A percentile compares a stretch with the other conserved stretches of the same genome.
Evolutionary conservation across 176 grass and related monocot genomes (phyloP).

Genomic region (Bonia amplexicaulis): DNA sequence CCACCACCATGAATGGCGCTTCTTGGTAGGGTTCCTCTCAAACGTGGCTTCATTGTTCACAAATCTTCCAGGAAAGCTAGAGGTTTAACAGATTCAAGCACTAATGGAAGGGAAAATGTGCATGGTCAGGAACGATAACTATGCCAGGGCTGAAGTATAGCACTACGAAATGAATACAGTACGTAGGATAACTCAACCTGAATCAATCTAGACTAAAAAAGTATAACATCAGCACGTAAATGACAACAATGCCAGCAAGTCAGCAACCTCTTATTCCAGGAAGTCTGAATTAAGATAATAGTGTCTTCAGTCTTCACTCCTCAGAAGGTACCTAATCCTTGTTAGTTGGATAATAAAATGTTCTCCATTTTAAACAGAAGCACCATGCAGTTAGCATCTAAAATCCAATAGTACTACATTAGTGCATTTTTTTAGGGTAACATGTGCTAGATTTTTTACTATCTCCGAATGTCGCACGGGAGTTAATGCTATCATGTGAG

Average conservation of each 20-base stretch:
- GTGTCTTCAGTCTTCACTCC: not conserved
- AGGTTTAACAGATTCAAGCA: not conserved
- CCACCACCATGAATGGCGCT: slow-evolving; percentile 84
- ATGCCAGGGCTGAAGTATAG: too few species aligned
- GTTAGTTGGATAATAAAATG: not conserved
- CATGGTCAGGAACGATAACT: not conserved
- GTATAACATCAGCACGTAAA: not conserved
- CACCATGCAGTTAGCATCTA: not conserved
- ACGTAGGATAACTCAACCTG: not conserved
- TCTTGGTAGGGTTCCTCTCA: slow-evolving; percentile 54
- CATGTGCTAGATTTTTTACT: not conserved
- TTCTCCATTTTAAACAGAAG: not conserved
- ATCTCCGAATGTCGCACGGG: not conserved
- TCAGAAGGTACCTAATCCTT: not conserved
- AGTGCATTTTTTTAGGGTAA: not conserved
- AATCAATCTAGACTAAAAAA: not conserved
- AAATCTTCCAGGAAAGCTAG: not conserved
- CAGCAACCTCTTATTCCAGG: not conserved
- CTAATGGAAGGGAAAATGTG: not conserved
- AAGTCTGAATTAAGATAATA: not conserved
- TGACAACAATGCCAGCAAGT: not conserved
- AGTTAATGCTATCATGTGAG: not conserved
- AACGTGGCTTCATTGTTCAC: slow-evolving; percentile 44
- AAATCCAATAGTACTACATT: not conserved
- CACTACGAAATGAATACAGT: not conserved